These are phyloP conservation scores for Harringtonia lauricola DNA, from an alignment of 2,329 filamentous ascomycete species.

Conservation along the genomic window DNA sequence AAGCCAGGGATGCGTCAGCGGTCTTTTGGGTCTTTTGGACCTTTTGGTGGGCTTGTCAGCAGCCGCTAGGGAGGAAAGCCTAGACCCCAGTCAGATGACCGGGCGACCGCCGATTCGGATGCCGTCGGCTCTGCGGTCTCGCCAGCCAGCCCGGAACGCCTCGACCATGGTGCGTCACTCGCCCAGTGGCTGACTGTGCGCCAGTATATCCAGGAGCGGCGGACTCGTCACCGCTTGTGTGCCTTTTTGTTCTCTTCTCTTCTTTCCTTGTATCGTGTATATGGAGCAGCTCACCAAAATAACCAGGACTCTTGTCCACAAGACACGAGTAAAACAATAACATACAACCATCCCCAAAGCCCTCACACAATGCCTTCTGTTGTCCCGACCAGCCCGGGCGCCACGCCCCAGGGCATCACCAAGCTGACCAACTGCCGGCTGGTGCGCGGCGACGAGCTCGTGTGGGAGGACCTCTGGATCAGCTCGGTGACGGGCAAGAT, in stretches of 20 bases:
- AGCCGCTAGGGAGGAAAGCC: too few relatives aligned
- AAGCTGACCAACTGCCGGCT: constrained; percentile 86
- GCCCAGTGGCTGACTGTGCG: too few relatives aligned
- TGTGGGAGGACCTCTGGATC: constrained; percentile 79
- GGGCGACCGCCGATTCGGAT: background rate
- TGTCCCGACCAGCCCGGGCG: constrained; percentile 21
- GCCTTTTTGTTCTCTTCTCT: background rate
- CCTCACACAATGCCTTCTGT: constrained; percentile 16
- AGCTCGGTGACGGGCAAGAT: constrained; percentile 74
- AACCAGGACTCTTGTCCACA: too few relatives aligned
- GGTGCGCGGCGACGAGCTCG: constrained; percentile 54
- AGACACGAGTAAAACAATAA: background rate
- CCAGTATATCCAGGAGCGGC: background rate
- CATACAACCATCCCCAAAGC: background rate
- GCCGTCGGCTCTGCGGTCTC: background rate
- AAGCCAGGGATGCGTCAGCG: too few relatives aligned
- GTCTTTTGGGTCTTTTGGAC: too few relatives aligned
- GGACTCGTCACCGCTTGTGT: background rate
- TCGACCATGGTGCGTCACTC: background rate
- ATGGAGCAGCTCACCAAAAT: constrained; percentile 5
- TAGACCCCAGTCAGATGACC: too few relatives aligned
- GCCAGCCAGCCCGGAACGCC: background rate
- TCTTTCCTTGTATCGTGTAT: constrained; percentile 1
- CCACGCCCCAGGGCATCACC: constrained; percentile 47
- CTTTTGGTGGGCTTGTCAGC: too few relatives aligned